Evolutionary conservation across 2,329 filamentous ascomycete genomes (phyloP), one percentile per base, ranked within the genome.

Genomic region (Rhynchosporium graminicola): DNA sequence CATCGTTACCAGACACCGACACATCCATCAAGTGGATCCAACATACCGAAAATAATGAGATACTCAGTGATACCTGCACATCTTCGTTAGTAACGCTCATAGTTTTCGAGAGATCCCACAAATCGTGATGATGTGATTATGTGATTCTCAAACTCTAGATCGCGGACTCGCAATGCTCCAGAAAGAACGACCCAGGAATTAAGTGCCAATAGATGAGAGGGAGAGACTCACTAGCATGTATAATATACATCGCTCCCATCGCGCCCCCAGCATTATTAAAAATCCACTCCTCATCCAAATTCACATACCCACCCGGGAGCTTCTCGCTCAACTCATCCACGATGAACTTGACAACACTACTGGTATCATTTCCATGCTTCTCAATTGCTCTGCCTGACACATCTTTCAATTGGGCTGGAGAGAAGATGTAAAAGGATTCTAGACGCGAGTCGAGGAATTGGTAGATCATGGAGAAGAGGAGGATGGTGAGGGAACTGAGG

Each of bases 191-290:
- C 20, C 20, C 20, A 20, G 20, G 20, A 20, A 20, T 20, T 1
- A 20, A 20, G 20, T 20, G 20, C 20, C 20, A 20, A 20, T 1
- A 20, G 20, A 20, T 20, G 20, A 20, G 20, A 20, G 20, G 1
- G 20, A 20, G 20, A 46, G 13, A 80, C 86, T 75, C 76, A 89
- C 89, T 93, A 63, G 91, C 90, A 74, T 96, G 92, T 71, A 96
- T 88, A 68, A 96, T 87, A 76, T 91, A 92, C 92, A 96, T 95
- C 72, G 84, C 90, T 61, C 92, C 92, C 92, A 96, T 96, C 58
- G 91, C 91, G 67, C 92, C 92, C 58, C 92, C 92, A 57, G 91
- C 91, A 73, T 96, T 96, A 82, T 96, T 96, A 72, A 96, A 94
- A 51, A 96, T 82, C 91, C 91, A 96, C 76, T 94, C 89, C 78